A percentile compares a stretch with the other conserved stretches of the same genome.
Conservation (phyloP, 176 grass and related monocot genomes). For the Puccinellia tenuiflora region DNA sequence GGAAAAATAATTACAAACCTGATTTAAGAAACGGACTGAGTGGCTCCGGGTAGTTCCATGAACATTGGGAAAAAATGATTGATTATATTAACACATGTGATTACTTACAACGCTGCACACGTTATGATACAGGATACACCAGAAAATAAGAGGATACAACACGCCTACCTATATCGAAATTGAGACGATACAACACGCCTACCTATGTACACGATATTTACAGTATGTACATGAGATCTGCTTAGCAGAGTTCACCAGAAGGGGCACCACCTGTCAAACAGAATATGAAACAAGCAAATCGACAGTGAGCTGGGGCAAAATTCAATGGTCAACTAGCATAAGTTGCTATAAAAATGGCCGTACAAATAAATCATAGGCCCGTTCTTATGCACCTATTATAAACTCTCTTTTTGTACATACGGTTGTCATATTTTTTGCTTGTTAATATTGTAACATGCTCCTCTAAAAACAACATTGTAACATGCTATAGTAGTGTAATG, state of each 20-base stretch:
- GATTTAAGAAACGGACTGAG: background rate
- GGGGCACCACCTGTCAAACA: constrained; percentile 77
- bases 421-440: background rate
- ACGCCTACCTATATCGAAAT: background rate
- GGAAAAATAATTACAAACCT: background rate
- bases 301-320: constrained; percentile 8
- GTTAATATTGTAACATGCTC: background rate
- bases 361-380: background rate
- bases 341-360: background rate
- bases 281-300: constrained; percentile 17
- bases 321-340: background rate
- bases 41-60: background rate
- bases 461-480: too few relatives aligned
- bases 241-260: constrained; percentile 64
- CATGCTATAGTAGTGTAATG: background rate
- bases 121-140: constrained; percentile 7
- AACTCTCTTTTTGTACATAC: background rate
- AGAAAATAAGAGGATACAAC: background rate
- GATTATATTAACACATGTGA: background rate
- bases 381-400: background rate
- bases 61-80: background rate
- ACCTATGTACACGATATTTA: constrained; percentile 55
- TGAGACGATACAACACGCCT: constrained; percentile 16
- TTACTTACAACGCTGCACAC: constrained; percentile 20
- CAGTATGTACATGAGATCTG: constrained; percentile 44